Base-by-base conservation (phyloP, 257 asterid species). In the Mentha longifolia region DNA sequence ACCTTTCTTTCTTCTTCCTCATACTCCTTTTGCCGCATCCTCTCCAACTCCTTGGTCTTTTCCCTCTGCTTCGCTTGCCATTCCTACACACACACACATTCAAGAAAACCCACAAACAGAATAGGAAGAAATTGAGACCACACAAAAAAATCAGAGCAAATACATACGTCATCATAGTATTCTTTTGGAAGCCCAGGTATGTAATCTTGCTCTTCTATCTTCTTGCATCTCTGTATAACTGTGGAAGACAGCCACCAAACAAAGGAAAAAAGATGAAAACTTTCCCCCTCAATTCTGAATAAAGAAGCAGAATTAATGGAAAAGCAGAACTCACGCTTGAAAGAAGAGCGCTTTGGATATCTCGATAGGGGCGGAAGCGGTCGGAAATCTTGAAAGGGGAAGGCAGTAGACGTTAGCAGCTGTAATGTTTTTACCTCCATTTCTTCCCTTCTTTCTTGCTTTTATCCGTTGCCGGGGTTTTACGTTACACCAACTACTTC, bases 31-130 rank as follows among this genome's bases (percentile, higher is more conserved):
- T 81, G 80, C 61, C 87, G 86, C 79, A 17, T 68, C 81, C 71
- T 80, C 22, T 84, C 87, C 33, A 91, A 74, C 76, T 94, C 99
- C 82, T 91, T 91, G 2, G 95, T 91, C 80, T 91, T 94, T 63
- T 94, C 93, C 76, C 97, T 79, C 82, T 94, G 99, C 79, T 60
- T 81, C 17, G 96, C 97, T 89, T 91, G 99, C 98, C 99, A 94
- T 84, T 94, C 97, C 99, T 94, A 79, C 64, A 72, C 78, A 72
- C 33, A 61, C 58, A 54, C 17, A 6, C n/a, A 8, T 17, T 60
- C 41, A 39, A 47, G 55, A 61, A 55, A 62, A 45, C 42, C 62
- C 49, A 59, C 62, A 67, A 46, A 63, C 33, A 8, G 3, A 33
- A 67, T 9, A 0, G 35, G 7, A 22, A 6, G 9, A 35, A n/a